phyloP scores from a whole-genome alignment of 108 stramenopile species.

The Mayamaea pseudoterrestris region DNA sequence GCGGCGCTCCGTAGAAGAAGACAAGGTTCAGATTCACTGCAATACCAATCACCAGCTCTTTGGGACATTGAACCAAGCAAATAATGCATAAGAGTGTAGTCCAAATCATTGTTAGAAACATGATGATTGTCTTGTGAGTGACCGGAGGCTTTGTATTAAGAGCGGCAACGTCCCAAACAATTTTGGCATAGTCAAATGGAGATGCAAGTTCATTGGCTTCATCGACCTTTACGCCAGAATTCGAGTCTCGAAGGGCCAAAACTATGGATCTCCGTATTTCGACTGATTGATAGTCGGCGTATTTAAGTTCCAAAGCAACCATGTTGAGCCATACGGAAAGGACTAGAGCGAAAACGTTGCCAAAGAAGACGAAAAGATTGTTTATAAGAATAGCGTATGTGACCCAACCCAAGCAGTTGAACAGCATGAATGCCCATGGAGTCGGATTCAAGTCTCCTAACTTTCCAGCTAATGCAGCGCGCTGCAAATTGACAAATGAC shows the following conservation, averaged over 20 bases:
- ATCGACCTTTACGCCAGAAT: neutral
- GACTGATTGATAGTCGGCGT: conserved; percentile 17
- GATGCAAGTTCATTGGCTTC: neutral
- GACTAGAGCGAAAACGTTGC: conserved; percentile 44
- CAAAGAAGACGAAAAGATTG: conserved; percentile 60
- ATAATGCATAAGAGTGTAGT: conserved; percentile 23
- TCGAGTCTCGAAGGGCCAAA: neutral
- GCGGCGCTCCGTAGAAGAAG: conserved; percentile 78
- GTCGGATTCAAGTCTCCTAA: conserved; percentile 66
- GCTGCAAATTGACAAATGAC: too few species aligned
- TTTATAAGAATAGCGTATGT: conserved; percentile 38
- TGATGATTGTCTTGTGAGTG: conserved; percentile 47
- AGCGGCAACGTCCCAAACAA: conserved; percentile 42
- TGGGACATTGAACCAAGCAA: conserved; percentile 7
- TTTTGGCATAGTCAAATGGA: conserved; percentile 18
- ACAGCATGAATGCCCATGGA: conserved; percentile 73
- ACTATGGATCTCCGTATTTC: neutral
- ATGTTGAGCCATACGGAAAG: conserved; percentile 62
- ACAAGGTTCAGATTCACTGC: conserved; percentile 57
- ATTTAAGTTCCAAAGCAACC: conserved; percentile 55
- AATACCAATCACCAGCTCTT: conserved; percentile 43
- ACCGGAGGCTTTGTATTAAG: conserved; percentile 44
- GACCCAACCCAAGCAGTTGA: conserved; percentile 67
- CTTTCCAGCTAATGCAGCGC: too few species aligned
- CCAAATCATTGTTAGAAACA: conserved; percentile 37